Conservation (phyloP, 345 rosid species). For the Hevea brasiliensis region DNA sequence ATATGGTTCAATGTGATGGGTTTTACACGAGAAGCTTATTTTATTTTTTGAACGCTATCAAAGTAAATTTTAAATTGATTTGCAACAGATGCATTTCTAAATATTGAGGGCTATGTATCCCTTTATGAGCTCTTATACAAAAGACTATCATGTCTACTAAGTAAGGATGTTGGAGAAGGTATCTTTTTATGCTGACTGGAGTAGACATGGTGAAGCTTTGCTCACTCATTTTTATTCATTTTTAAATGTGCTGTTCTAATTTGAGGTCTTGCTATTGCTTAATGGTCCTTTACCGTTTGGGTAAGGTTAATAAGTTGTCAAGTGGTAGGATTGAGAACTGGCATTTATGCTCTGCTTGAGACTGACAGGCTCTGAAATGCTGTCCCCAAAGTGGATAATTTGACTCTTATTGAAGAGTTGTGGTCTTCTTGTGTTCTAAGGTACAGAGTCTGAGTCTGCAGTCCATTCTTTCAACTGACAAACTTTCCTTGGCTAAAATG, state of each 20-base stretch:
- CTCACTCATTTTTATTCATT: not conserved
- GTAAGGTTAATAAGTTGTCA: slow-evolving; percentile 7
- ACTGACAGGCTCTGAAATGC: not conserved
- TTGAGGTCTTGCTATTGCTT: not conserved
- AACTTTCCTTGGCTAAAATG: not conserved
- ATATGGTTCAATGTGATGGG: not conserved
- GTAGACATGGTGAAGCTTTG: not conserved
- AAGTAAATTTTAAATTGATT: not conserved
- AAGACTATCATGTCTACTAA: not conserved
- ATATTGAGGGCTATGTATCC: not conserved
- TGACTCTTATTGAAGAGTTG: not conserved
- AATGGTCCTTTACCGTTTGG: not conserved
- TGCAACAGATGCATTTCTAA: not conserved
- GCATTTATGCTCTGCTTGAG: not conserved
- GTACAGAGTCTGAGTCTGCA: not conserved
- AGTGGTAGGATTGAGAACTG: not conserved
- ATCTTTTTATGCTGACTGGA: slow-evolving; percentile 3
- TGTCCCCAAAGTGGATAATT: not conserved
- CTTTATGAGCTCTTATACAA: not conserved
- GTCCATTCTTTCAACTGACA: not conserved
- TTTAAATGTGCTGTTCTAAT: not conserved
- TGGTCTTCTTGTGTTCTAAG: not conserved
- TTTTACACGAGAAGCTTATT: not conserved
- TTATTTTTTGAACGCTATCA: not conserved
- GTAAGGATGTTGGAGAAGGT: not conserved